phyloP scores from a whole-genome alignment of 306 rosid genomes.

The Trichosanthes cucumerina region DNA sequence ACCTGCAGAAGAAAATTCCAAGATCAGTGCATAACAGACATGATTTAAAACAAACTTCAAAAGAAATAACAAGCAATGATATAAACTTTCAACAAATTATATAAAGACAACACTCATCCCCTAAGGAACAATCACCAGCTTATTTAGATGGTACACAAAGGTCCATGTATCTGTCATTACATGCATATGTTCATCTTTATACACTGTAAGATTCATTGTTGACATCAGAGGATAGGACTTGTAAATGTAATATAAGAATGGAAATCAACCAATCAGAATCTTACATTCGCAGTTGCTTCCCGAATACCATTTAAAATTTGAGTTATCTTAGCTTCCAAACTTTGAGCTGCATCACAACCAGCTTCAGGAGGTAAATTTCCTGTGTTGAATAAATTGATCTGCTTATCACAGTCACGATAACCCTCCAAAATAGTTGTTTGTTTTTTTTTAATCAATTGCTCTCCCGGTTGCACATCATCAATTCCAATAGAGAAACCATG shows the following conservation, averaged over 20 bases:
- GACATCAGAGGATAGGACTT: neutral
- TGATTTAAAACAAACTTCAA: conserved; percentile 2
- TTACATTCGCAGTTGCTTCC: conserved; percentile 60
- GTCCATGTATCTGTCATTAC: neutral
- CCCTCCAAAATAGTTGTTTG: conserved; percentile 42
- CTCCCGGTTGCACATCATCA: conserved; percentile 89
- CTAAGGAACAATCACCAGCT: neutral
- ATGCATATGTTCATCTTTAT: neutral
- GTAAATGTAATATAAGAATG: neutral
- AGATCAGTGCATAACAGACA: neutral
- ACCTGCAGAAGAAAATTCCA: conserved; percentile 27
- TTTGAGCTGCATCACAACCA: conserved; percentile 91
- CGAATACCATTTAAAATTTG: conserved; percentile 49
- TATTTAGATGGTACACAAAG: neutral
- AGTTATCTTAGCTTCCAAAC: conserved; percentile 61
- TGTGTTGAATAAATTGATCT: conserved; percentile 39
- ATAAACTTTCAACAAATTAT: neutral
- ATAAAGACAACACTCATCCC: neutral
- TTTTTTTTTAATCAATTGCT: conserved; percentile 33
- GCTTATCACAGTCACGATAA: conserved; percentile 45
- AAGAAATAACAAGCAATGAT: neutral
- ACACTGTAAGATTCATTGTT: neutral
- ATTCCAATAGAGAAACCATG: conserved; percentile 95
- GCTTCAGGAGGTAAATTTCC: conserved; percentile 65
- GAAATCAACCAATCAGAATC: conserved; percentile 9